A percentile compares a stretch with the other conserved stretches of the same genome.
phyloP scores from a whole-genome alignment of 352 stramenopile genomes.

The Globisporangium canariense region DNA sequence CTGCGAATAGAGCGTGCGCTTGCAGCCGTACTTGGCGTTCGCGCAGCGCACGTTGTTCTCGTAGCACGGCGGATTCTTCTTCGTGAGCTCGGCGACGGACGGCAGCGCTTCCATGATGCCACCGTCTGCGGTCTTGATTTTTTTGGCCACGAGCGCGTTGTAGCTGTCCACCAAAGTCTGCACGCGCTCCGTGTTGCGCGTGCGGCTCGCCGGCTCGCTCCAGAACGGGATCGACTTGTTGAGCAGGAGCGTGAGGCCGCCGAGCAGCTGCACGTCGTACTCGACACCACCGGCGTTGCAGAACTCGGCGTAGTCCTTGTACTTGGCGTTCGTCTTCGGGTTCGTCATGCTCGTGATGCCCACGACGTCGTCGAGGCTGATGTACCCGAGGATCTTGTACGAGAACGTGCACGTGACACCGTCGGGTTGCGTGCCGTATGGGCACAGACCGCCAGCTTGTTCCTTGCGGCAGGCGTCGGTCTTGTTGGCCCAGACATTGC shows the following conservation, averaged over 20 bases:
- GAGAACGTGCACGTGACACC: conserved; percentile 60
- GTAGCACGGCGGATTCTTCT: conserved; percentile 56
- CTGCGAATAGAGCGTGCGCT: conserved; percentile 48
- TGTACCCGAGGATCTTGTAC: conserved; percentile 61
- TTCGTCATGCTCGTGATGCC: conserved; percentile 65
- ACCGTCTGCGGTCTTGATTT: conserved; percentile 30
- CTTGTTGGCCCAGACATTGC: conserved; percentile 38
- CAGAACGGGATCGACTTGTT: conserved; percentile 62
- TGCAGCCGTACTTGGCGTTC: conserved; percentile 43
- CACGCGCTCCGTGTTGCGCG: conserved; percentile 43
- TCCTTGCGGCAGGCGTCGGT: conserved; percentile 32
- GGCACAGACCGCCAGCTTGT: conserved; percentile 42
- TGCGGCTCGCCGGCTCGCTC: conserved; percentile 37
- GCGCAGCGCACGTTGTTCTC: conserved; percentile 52
- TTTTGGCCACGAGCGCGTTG: conserved; percentile 24
- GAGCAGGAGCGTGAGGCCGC: conserved; percentile 22
- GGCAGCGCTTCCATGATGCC: conserved; percentile 48
- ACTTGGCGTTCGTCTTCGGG: conserved; percentile 29
- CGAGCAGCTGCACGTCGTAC: conserved; percentile 35
- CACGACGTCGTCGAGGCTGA: conserved; percentile 62
- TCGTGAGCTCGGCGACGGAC: conserved; percentile 28
- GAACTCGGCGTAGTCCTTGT: conserved; percentile 55
- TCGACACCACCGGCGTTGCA: conserved; percentile 50
- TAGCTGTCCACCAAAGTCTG: conserved; percentile 50
- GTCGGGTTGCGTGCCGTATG: conserved; percentile 44